Percentiles rank a stretch among this genome's conserved stretches.
phyloP scores from a whole-genome alignment of 176 grass and related monocot genomes.

The Zoysia japonica region DNA sequence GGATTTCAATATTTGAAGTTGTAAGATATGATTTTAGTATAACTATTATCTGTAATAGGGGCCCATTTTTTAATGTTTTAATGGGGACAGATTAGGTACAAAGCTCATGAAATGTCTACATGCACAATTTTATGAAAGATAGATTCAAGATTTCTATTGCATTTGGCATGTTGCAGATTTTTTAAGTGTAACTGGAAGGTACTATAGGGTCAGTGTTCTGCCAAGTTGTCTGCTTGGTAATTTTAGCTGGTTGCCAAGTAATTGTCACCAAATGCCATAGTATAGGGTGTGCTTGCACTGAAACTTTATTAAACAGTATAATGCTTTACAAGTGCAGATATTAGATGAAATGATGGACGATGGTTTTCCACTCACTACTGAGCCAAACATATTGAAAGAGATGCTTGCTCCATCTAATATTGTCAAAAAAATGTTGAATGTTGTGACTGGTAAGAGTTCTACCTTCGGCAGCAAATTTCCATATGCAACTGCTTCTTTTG shows the following conservation, averaged over 20 bases:
- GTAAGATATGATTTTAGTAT: background rate
- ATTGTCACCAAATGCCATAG: background rate
- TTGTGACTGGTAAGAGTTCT: slow-evolving; percentile 78
- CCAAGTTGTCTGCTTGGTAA: background rate
- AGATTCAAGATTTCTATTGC: background rate
- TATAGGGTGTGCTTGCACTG: background rate
- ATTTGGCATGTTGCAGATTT: background rate
- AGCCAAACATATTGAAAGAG: slow-evolving; percentile 87
- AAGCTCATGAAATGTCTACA: slow-evolving; percentile 9
- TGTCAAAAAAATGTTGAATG: slow-evolving; percentile 81
- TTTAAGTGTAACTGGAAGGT: background rate
- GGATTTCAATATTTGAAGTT: background rate
- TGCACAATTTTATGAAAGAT: background rate
- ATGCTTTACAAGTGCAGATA: slow-evolving; percentile 54
- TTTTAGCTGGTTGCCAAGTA: slow-evolving; percentile 5
- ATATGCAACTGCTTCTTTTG: slow-evolving; percentile 69
- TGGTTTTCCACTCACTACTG: slow-evolving; percentile 90
- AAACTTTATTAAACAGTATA: slow-evolving; percentile 24
- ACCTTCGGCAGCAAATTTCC: slow-evolving; percentile 68
- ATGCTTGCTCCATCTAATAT: slow-evolving; percentile 77
- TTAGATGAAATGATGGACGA: slow-evolving; percentile 99
- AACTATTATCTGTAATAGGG: background rate
- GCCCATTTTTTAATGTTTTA: background rate
- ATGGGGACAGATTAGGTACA: background rate
- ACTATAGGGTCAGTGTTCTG: background rate